A percentile compares a stretch with the other conserved stretches of the same genome.
Conservation (phyloP, 1,284 basidiomycete genomes). For the Neotropicomus parvogracilis region DNA sequence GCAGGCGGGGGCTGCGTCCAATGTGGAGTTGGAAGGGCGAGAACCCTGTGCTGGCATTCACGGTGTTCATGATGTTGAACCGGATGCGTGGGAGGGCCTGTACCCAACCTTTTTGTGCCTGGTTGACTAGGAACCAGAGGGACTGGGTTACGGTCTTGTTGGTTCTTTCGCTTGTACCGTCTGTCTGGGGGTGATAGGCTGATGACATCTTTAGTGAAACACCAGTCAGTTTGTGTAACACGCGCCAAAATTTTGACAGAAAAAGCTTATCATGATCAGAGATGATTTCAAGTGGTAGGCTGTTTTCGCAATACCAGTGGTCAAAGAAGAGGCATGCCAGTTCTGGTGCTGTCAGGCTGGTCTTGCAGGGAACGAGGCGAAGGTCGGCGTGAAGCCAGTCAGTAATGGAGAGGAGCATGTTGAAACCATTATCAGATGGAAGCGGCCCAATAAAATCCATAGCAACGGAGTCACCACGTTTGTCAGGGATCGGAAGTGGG, state of each 20-base stretch:
- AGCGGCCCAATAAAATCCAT: background rate
- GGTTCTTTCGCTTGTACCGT: background rate
- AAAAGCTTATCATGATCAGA: background rate
- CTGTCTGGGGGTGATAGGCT: no score
- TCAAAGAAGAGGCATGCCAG: background rate
- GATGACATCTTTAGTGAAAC: background rate
- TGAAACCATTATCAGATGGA: background rate
- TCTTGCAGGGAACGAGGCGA: background rate
- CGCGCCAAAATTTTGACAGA: background rate
- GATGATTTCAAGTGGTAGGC: background rate
- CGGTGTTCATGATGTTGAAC: background rate
- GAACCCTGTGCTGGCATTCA: background rate
- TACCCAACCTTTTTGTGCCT: background rate
- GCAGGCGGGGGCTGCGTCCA: no score
- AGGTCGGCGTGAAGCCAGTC: background rate
- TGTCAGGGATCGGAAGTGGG: background rate
- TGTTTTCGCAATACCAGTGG: conserved; percentile 1
- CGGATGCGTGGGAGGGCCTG: background rate
- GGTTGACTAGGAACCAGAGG: background rate
- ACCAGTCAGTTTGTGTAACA: background rate
- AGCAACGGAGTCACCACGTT: background rate
- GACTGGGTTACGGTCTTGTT: background rate
- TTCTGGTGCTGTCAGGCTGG: background rate
- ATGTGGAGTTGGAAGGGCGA: no score
- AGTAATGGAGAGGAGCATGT: background rate